A percentile compares a stretch with the other conserved stretches of the same genome.
Conservation (phyloP, 1,139 yeast species). For the Meyerozyma elateridarum region DNA sequence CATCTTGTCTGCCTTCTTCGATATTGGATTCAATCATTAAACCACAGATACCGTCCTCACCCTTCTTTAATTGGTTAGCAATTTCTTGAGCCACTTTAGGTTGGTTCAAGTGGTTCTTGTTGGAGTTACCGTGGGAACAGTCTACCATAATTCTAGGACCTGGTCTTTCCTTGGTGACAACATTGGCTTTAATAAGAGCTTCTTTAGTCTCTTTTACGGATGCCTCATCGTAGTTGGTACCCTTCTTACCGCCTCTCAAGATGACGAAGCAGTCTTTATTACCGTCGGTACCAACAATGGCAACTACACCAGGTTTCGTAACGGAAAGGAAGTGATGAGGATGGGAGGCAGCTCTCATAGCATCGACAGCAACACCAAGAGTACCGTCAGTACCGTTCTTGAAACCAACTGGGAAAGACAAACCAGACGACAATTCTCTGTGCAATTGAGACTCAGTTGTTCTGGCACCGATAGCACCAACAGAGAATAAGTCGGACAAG, state of each 20-base stretch:
- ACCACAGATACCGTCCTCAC: slow-evolving; percentile 79
- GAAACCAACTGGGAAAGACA: slow-evolving; percentile 96
- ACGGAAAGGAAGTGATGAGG: slow-evolving; percentile 94
- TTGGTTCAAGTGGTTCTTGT: slow-evolving; percentile 85
- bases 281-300: slow-evolving; percentile 93
- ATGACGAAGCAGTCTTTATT: slow-evolving; percentile 87
- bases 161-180: slow-evolving; percentile 40
- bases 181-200: slow-evolving; percentile 55
- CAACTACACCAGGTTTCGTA: slow-evolving; percentile 87
- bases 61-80: slow-evolving; percentile 73
- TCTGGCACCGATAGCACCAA: slow-evolving; percentile 98
- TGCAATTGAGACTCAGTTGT: slow-evolving; percentile 96
- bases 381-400: slow-evolving; percentile 97
- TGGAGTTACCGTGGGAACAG: slow-evolving; percentile 95
- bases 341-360: slow-evolving; percentile 85
- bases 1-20: slow-evolving; percentile 89
- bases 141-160: slow-evolving; percentile 88
- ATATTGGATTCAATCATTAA: slow-evolving; percentile 94
- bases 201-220: slow-evolving; percentile 66
- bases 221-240: slow-evolving; percentile 82
- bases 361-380: slow-evolving; percentile 88
- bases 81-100: slow-evolving; percentile 83
- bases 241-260: slow-evolving; percentile 90
- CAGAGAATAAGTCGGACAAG: slow-evolving; percentile 80
- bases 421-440: slow-evolving; percentile 92